Base-by-base conservation (phyloP, 225 moss, liverwort and hornwort genomes). In the Thuidium tamariscinum region DNA sequence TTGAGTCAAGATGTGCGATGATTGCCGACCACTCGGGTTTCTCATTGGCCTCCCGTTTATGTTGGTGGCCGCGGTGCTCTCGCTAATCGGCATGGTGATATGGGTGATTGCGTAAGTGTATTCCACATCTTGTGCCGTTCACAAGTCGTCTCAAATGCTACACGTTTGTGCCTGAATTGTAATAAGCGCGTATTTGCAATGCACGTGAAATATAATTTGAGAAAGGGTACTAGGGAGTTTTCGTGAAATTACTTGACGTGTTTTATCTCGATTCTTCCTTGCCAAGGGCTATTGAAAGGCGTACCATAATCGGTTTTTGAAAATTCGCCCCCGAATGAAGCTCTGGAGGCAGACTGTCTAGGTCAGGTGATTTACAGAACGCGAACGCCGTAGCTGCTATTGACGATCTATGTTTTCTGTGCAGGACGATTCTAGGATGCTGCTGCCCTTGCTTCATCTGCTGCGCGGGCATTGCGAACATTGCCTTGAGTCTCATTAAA, bases 101-200 rank as follows among this genome's bases (percentile, higher is more conserved):
- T 97, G 97, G 97, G 36, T 97, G 62, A 96, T 97, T 90, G 94
- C 97, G 97, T 97, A 92, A 91, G 97, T 88, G 13, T 57, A 72
- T 29, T 81, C 26, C 29, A 32, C 86, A 46, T 26, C 82, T 65
- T n/a, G 8, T 48, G 64, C 34, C 17, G 27, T 81, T 86, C 27
- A n/a, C 23, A 21, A 67, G 57, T 22, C 41, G 48, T 78, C 88
- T 85, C 52, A 63, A n/a, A 39, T 81, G 17, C 68, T 77, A 16
- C 30, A 34, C 19, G 74, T 74, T 81, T 81, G 51, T 59, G 66
- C 64, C 26, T 69, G 30, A 42, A 79, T 44, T 75, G 22, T 74
- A 37, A 29, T 15, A 51, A 49, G 49, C 39, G 39, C 37, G 39
- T 11, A 75, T 42, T 66, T 25, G 59, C 79, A 22, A 48, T 57